A percentile compares a stretch with the other conserved stretches of the same genome.
Evolutionary conservation across 305 asterid species (phyloP).

Genomic region (Rubia balearica): DNA sequence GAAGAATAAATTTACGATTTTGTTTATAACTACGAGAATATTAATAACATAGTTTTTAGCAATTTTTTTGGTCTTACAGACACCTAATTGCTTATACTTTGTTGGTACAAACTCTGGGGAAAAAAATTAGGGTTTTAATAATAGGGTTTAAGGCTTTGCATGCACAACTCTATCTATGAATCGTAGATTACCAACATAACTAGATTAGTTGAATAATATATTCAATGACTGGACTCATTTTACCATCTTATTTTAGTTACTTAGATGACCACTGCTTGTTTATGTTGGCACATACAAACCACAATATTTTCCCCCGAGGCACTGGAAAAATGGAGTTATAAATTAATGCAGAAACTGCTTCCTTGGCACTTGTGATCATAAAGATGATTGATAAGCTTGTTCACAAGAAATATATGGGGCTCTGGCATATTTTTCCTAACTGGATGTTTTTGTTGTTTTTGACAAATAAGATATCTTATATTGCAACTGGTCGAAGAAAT

Average conservation of each 20-base stretch:
- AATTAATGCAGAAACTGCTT: conserved; percentile 71
- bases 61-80: too few relatives aligned
- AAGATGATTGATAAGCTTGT: conserved; percentile 84
- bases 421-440: conserved; percentile 9
- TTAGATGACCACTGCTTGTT: conserved; percentile 25
- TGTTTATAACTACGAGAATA: too few relatives aligned
- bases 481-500: conserved; percentile 64
- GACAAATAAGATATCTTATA: conserved; percentile 21
- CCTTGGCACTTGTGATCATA: conserved; percentile 84
- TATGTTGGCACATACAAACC: conserved; percentile 72
- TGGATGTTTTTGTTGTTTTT: conserved; percentile 13
- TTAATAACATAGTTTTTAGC: too few relatives aligned
- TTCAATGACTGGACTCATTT: background rate
- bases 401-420: conserved; percentile 15
- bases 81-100: too few relatives aligned
- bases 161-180: too few relatives aligned
- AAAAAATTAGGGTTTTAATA: too few relatives aligned
- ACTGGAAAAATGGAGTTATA: conserved; percentile 89
- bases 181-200: too few relatives aligned
- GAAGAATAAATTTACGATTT: too few relatives aligned
- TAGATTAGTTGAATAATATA: background rate
- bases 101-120: too few relatives aligned
- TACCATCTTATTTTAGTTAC: conserved; percentile 9
- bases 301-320: conserved; percentile 93
- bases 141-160: too few relatives aligned